phyloP scores from a whole-genome alignment of 768 basidiomycete genomes.

The Grammothele lineata region DNA sequence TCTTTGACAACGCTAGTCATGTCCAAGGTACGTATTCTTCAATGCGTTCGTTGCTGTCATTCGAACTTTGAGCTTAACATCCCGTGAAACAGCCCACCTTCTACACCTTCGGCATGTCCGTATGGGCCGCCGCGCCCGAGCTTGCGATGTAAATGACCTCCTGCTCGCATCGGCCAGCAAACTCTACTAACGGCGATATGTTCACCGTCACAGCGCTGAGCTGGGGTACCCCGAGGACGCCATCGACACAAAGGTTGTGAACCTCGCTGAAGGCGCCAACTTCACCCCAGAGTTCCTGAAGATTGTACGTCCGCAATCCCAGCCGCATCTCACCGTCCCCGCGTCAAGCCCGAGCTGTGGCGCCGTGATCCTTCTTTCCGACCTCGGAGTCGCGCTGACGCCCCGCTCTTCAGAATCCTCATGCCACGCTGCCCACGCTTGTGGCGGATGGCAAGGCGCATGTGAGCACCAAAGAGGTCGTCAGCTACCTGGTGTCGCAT shows the following conservation, averaged over 20 bases:
- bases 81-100: slow-evolving; percentile 21
- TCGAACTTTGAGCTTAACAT: no score
- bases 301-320: slow-evolving; percentile 25
- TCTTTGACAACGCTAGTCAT: no score
- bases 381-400: no score
- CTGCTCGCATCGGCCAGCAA: neutral
- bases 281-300: slow-evolving; percentile 42
- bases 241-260: slow-evolving; percentile 33
- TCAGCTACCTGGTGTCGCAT: slow-evolving; percentile 36
- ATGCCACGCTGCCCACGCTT: slow-evolving; percentile 42
- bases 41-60: no score
- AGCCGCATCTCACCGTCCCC: neutral
- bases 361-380: no score
- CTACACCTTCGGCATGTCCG: slow-evolving; percentile 33
- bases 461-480: slow-evolving; percentile 38
- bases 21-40: no score
- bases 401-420: slow-evolving; percentile 36
- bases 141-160: slow-evolving; percentile 38
- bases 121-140: slow-evolving; percentile 39
- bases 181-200: neutral
- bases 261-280: slow-evolving; percentile 46
- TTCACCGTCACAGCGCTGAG: slow-evolving; percentile 30
- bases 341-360: neutral
- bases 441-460: slow-evolving; percentile 31
- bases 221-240: slow-evolving; percentile 36